phyloP scores from a whole-genome alignment of 805 yeast species.

The Scheffersomyces coipomensis region DNA sequence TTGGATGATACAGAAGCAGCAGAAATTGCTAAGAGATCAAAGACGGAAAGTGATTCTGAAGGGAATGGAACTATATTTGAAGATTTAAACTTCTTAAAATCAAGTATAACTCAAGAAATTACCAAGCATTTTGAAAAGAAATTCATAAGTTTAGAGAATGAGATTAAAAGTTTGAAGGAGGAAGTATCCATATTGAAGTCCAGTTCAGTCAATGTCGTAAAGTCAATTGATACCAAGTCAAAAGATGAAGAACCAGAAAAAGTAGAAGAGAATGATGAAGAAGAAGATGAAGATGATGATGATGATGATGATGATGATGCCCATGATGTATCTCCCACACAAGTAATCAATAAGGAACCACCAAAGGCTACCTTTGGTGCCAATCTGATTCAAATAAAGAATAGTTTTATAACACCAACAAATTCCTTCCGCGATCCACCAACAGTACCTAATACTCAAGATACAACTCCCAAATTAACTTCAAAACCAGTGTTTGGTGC shows the following conservation, averaged over 20 bases:
- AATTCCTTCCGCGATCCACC: constrained; percentile 13
- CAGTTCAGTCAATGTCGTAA: too few species aligned
- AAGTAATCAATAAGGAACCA: background rate
- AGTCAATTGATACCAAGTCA: too few species aligned
- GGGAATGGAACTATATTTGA: constrained; percentile 2
- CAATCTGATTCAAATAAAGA: constrained; percentile 6
- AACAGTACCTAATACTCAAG: constrained; percentile 8
- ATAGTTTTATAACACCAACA: constrained; percentile 14
- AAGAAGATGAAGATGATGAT: background rate
- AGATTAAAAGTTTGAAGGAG: constrained; percentile 16
- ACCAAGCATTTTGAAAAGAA: constrained; percentile 17
- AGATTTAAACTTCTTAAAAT: constrained; percentile 22
- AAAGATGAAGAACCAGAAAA: background rate
- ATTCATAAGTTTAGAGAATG: constrained; percentile 17
- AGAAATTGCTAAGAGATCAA: too few species aligned
- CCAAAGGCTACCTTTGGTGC: constrained; percentile 18
- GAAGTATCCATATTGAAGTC: background rate
- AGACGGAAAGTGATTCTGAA: background rate
- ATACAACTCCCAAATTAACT: constrained; percentile 3
- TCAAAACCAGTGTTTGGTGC: constrained; percentile 38
- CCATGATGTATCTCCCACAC: background rate
- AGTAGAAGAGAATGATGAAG: background rate
- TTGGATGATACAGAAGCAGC: too few species aligned
- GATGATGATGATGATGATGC: background rate
- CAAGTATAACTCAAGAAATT: constrained; percentile 30